Percentiles rank a stretch among this genome's conserved stretches.
Conservation (phyloP, 1,284 basidiomycete genomes). For the Puccinia polysora region DNA sequence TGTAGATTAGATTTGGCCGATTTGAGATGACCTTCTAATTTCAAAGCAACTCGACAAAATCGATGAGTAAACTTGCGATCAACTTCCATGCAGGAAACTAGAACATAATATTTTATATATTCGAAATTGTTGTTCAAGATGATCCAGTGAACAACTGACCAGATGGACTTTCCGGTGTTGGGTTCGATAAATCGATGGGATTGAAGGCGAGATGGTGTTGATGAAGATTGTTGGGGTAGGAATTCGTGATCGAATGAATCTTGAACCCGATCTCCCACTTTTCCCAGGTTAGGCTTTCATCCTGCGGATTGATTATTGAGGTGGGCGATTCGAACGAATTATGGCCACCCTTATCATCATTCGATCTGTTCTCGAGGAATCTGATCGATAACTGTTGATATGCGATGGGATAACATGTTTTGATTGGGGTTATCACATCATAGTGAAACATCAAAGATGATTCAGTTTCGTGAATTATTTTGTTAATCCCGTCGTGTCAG, state of each 20-base stretch:
- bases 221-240: background rate
- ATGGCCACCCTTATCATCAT: background rate
- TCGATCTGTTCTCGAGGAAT: conserved; percentile 24
- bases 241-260: background rate
- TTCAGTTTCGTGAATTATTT: background rate
- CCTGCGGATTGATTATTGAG: too few relatives aligned
- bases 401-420: background rate
- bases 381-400: conserved; percentile 22
- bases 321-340: conserved; percentile 19
- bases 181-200: background rate
- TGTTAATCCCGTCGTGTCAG: background rate
- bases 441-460: background rate
- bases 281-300: conserved; percentile 31
- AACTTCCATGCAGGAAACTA: too few relatives aligned
- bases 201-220: conserved; percentile 13
- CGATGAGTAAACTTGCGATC: background rate
- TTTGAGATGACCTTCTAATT: background rate
- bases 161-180: background rate
- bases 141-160: background rate
- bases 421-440: background rate
- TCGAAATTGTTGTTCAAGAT: too few relatives aligned
- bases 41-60: background rate
- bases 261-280: conserved; percentile 36
- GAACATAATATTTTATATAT: too few relatives aligned
- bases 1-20: conserved; percentile 16